A percentile compares a stretch with the other conserved stretches of the same genome.
Evolutionary conservation across 2,329 filamentous ascomycete species (phyloP).

Genomic region (Hyphodiscus sp.): DNA sequence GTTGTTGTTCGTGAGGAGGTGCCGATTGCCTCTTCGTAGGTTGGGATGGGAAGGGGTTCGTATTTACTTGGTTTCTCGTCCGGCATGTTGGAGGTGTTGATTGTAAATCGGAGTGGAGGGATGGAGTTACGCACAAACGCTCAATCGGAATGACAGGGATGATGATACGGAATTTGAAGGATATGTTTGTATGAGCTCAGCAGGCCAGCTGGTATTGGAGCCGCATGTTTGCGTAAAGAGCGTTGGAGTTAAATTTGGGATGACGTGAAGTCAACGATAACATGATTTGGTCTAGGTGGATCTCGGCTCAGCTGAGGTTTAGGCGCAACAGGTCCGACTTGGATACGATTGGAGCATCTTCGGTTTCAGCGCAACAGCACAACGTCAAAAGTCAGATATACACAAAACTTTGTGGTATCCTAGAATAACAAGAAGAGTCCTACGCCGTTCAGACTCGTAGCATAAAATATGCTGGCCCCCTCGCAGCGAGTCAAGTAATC

Average conservation of each 20-base stretch:
- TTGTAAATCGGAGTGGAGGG: too few species aligned
- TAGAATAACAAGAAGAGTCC: too few species aligned
- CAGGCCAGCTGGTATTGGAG: background rate
- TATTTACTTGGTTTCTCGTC: slow-evolving; percentile 51
- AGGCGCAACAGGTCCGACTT: background rate
- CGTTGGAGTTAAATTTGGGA: slow-evolving; percentile 4
- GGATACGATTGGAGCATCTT: background rate
- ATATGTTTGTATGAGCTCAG: background rate
- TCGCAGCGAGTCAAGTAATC: slow-evolving; percentile 1
- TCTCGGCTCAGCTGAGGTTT: background rate
- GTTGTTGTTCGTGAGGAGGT: slow-evolving; percentile 52
- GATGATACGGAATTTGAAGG: background rate
- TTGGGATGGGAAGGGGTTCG: slow-evolving; percentile 66
- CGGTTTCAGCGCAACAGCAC: background rate
- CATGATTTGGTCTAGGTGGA: background rate
- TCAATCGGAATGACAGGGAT: background rate
- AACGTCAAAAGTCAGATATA: background rate
- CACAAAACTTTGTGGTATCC: too few species aligned
- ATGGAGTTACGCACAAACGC: too few species aligned
- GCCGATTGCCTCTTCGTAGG: slow-evolving; percentile 75
- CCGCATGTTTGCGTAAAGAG: slow-evolving; percentile 1
- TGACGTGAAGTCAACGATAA: background rate
- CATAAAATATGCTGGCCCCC: background rate
- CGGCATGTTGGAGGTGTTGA: slow-evolving; percentile 25
- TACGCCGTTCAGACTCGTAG: too few species aligned